Evolutionary conservation across 225 moss, liverwort and hornwort genomes (phyloP), one percentile per base, ranked within the genome.

Genomic region (Pseudisothecium myosuroides): DNA sequence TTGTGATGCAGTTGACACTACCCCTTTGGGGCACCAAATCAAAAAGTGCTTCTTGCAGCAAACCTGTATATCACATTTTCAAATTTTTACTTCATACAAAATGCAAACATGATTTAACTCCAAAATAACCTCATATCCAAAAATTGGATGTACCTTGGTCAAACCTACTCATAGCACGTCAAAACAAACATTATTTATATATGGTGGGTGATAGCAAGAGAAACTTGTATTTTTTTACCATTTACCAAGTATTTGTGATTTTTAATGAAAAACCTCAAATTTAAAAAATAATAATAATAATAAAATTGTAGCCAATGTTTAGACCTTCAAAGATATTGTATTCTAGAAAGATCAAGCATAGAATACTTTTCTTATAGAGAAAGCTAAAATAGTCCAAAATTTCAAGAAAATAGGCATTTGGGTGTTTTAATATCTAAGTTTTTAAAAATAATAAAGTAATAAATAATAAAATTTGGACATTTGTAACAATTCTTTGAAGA

Each of bases 1-100:
- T 31, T 7, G 19, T 43, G 4, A 19, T 45, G 11, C 31, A 31
- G 4, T 47, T 7, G 11, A 31, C 2, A 74, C 31, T 19, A 11
- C 0, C 0, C 5, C 2, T 32, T 11, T 31, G 8, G 5, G 7
- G 6, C 7, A 19, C 4, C 32, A 31, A 75, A 73, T 17, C 6
- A 27, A 31, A 47, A 31, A 74, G 6, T 17, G 2, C 7, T 29
- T 45, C 45, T 45, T 47, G 3, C 0, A 73, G 0, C 18, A 45
- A 45, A 3, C 0, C 4, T 47, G 4, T 17, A 0, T 73, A 47
- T 47, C 1, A 10, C 1, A 18, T 72, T 72, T 43, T 45, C 10
- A 72, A 28, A 27, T 2, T 27, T 43, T 3, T 16, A 72, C 3
- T 17, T 28, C 2, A 45, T 72, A 5, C 6, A 28, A 72, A 72